phyloP scores from a whole-genome alignment of 345 rosid species.

The Lepidium africanum region DNA sequence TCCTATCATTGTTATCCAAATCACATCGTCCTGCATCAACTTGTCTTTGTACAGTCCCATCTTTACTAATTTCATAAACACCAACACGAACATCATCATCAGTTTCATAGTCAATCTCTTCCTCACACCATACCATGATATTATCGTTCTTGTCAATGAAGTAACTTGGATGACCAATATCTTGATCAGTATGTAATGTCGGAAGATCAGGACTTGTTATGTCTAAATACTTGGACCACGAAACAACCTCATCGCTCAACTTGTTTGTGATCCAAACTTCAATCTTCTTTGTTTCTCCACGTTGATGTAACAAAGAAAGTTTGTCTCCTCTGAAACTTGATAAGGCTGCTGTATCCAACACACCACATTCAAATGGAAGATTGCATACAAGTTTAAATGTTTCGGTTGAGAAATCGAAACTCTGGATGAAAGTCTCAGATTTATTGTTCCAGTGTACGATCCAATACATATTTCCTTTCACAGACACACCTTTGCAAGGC shows the following conservation, averaged over 20 bases:
- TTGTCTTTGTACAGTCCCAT: not conserved
- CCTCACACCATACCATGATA: conserved; percentile 16
- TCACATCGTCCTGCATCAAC: conserved; percentile 12
- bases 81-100: conserved; percentile 5
- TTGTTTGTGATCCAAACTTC: conserved; percentile 22
- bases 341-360: conserved; percentile 17
- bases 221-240: conserved; percentile 13
- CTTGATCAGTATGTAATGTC: conserved; percentile 18
- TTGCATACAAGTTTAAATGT: not conserved
- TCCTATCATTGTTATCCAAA: not conserved
- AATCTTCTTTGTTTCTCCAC: conserved; percentile 2
- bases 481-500: conserved; percentile 20
- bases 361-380: not conserved
- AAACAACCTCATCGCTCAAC: conserved; percentile 1
- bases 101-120: not conserved
- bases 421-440: conserved; percentile 10
- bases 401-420: conserved; percentile 8
- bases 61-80: conserved; percentile 11
- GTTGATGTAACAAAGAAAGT: conserved; percentile 20
- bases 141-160: conserved; percentile 8
- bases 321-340: conserved; percentile 16
- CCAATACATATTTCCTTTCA: conserved; percentile 30
- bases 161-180: conserved; percentile 14
- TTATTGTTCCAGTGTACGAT: conserved; percentile 18
- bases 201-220: conserved; percentile 12